Evolutionary conservation across 768 basidiomycete species (phyloP).

Genomic region (Hemileccinum rubropunctum): DNA sequence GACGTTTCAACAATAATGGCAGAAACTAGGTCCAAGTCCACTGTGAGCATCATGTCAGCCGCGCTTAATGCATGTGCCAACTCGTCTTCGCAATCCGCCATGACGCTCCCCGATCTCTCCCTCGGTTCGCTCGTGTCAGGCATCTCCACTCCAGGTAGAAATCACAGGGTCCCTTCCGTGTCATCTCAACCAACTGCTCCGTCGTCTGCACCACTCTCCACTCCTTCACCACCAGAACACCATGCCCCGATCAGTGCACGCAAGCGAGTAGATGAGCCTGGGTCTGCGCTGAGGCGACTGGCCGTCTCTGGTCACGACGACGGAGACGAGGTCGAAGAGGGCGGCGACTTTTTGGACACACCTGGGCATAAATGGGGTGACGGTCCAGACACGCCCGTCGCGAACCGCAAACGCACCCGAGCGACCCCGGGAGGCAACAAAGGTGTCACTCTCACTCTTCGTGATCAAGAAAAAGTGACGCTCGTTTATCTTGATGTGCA

Average conservation of each 20-base stretch:
- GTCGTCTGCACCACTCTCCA: slow-evolving; percentile 49
- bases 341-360: slow-evolving; percentile 50
- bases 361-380: slow-evolving; percentile 54
- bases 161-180: slow-evolving; percentile 45
- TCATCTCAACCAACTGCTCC: slow-evolving; percentile 51
- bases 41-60: slow-evolving; percentile 36
- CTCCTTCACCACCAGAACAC: slow-evolving; percentile 46
- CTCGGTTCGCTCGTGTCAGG: slow-evolving; percentile 53
- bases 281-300: slow-evolving; percentile 41
- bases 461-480: slow-evolving; percentile 93
- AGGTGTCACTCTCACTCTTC: slow-evolving; percentile 64
- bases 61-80: slow-evolving; percentile 40
- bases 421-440: slow-evolving; percentile 29
- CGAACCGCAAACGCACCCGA: slow-evolving; percentile 44
- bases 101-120: slow-evolving; percentile 57
- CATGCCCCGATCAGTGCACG: slow-evolving; percentile 29
- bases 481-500: neutral
- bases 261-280: slow-evolving; percentile 39
- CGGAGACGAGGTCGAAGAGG: slow-evolving; percentile 37
- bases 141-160: slow-evolving; percentile 51
- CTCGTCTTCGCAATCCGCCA: slow-evolving; percentile 41
- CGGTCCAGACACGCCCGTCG: slow-evolving; percentile 49
- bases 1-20: neutral
- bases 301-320: slow-evolving; percentile 32
- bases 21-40: neutral